Evolutionary conservation across 495 filamentous ascomycete genomes (phyloP), one percentile per base, ranked within the genome.

Genomic region (Penicillium herquei): DNA sequence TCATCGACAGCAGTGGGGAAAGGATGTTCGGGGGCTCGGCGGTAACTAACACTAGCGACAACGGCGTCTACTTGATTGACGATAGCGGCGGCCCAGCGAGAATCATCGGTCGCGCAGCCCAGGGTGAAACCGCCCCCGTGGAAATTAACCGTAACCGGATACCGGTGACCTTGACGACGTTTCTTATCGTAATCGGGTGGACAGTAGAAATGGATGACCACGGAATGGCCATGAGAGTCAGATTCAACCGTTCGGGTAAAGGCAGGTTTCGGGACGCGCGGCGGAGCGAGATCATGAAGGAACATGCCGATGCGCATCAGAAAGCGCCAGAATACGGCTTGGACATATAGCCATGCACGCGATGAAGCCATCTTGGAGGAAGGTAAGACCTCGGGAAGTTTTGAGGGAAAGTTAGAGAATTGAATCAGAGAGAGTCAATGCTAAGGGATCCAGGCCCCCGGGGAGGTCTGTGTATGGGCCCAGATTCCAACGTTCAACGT

Each of bases 281-380:
- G 88, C 6, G 79, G 70, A 0, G 88, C 81, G 43, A 90, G 70
- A 34, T 78, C 82, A 67, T 96, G 90, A 8, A 96, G 73, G 40
- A 80, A 73, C 87, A 94, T 90, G 64, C 90, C 91, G 31, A 91
- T 75, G 55, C 76, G 78, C 81, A 92, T 91, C n/a, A 93, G 73
- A 57, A 79, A 78, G 41, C 91, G 81, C 90, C 89, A 94, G 67
- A 88, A 79, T 33, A 75, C 67, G 44, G 92, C 91, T 66, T 92
- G 85, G 57, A 87, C 55, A 31, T 79, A 76, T n/a, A 94, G 83
- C 63, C 86, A 81, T 79, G 84, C 84, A 52, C 89, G 83, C 13
- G 85, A 74, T 13, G 83, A 72, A 18, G 67, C 55, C 76, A 78
- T 79, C 42, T 48, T 56, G 48, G 41, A 37, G 7, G 12, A 37